A percentile compares a stretch with the other conserved stretches of the same genome.
Evolutionary conservation across 106 monocot genomes (phyloP).

Genomic region (Triglochin maritima): DNA sequence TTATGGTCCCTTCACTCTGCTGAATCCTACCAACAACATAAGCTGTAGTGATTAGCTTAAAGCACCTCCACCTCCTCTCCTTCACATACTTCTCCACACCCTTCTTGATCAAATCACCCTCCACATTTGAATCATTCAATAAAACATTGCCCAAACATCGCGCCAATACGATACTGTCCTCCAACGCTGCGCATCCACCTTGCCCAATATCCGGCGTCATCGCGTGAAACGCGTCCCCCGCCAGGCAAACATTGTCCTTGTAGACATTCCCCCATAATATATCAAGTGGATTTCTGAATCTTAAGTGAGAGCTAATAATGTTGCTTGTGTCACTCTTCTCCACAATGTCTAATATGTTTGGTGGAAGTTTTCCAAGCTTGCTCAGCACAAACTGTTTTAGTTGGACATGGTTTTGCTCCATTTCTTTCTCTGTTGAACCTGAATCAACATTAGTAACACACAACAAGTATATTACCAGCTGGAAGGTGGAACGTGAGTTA

Average conservation of each 20-base stretch:
- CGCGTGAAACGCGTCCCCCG: slow-evolving; percentile 75
- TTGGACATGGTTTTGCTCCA: slow-evolving; percentile 1
- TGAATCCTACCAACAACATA: slow-evolving; percentile 5
- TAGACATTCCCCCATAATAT: slow-evolving; percentile 32
- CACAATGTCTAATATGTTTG: slow-evolving; percentile 23
- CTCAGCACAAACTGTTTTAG: slow-evolving; percentile 17
- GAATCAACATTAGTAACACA: no score
- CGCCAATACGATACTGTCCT: slow-evolving; percentile 58
- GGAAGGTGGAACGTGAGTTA: no score
- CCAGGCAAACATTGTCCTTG: slow-evolving; percentile 42
- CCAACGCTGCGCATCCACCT: slow-evolving; percentile 68
- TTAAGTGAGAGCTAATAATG: slow-evolving; percentile 27
- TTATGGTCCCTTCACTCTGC: no score
- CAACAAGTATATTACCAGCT: no score
- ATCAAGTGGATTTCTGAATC: slow-evolving; percentile 37
- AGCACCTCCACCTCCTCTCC: slow-evolving; percentile 65
- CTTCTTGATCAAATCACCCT: slow-evolving; percentile 14
- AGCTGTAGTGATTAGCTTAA: slow-evolving; percentile 31
- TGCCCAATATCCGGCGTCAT: slow-evolving; percentile 83
- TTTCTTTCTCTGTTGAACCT: background rate
- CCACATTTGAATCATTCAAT: background rate
- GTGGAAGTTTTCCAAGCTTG: slow-evolving; percentile 28
- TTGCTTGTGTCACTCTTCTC: slow-evolving; percentile 3
- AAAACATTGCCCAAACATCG: slow-evolving; percentile 40
- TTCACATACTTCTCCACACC: slow-evolving; percentile 41